Evolutionary conservation across 176 grass and related monocot genomes (phyloP).

Genomic region (Rhynchospora breviuscula): DNA sequence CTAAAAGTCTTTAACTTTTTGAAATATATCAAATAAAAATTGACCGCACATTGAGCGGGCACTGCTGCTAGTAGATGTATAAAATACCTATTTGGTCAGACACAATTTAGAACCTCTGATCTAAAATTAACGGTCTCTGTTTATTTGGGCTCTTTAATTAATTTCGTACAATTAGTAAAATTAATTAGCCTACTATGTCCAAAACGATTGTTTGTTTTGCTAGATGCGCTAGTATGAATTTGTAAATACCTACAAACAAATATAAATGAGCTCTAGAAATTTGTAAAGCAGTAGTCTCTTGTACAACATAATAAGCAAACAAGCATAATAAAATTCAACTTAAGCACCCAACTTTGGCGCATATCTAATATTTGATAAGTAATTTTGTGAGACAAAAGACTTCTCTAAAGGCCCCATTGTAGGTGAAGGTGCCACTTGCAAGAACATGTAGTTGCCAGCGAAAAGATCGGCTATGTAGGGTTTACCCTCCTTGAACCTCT

Average conservation of each 20-base stretch:
- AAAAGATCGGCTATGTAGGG: slow-evolving; percentile 67
- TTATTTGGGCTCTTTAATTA: no score
- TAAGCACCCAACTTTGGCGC: background rate
- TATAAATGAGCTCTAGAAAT: background rate
- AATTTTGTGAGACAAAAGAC: slow-evolving; percentile 20
- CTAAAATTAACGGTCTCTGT: no score
- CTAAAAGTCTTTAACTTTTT: no score
- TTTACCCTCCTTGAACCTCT: slow-evolving; percentile 58
- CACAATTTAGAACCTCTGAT: no score
- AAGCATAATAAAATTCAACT: background rate
- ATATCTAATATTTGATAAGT: slow-evolving; percentile 4
- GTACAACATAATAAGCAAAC: slow-evolving; percentile 1
- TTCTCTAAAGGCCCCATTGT: slow-evolving; percentile 8
- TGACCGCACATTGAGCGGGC: no score
- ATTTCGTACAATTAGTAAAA: no score
- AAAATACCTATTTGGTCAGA: no score
- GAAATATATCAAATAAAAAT: no score
- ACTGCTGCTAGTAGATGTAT: no score
- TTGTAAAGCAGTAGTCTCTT: background rate
- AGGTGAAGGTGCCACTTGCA: slow-evolving; percentile 75
- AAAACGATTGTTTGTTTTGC: no score
- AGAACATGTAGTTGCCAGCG: slow-evolving; percentile 93
- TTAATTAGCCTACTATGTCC: no score
- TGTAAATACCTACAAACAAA: background rate
- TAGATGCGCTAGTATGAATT: background rate